Conservation (phyloP, 352 stramenopile species). For the Globisporangium cederbergense region DNA sequence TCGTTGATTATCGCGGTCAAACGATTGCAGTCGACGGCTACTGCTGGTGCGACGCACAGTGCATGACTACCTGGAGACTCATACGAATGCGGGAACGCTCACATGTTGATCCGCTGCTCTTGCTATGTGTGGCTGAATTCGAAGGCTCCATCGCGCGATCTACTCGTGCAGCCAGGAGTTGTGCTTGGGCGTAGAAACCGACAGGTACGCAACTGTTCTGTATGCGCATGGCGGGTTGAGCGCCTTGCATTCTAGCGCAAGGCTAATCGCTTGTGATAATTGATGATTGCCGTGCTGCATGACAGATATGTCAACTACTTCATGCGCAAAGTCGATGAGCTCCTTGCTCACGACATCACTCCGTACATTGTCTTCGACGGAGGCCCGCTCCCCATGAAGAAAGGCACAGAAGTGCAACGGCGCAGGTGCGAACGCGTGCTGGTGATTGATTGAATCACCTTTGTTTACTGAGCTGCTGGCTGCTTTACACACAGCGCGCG, state of each 20-base stretch:
- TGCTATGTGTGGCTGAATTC: not conserved
- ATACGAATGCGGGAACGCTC: too few relatives aligned
- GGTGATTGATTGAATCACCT: too few relatives aligned
- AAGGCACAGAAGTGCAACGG: constrained; percentile 69
- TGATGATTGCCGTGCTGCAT: not conserved
- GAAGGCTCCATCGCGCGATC: constrained; percentile 77
- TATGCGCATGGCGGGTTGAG: too few relatives aligned
- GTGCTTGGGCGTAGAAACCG: constrained; percentile 57
- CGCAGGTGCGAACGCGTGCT: constrained; percentile 31
- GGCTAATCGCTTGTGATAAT: not conserved
- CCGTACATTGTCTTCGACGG: constrained; percentile 83
- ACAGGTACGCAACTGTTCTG: constrained; percentile 41
- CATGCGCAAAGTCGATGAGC: constrained; percentile 45
- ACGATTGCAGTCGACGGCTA: constrained; percentile 82
- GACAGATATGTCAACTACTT: constrained; percentile 78
- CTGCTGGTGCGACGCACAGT: constrained; percentile 50
- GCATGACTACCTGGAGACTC: too few relatives aligned
- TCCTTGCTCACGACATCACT: constrained; percentile 53
- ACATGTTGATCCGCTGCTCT: too few relatives aligned
- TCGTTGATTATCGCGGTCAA: constrained; percentile 50
- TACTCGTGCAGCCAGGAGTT: constrained; percentile 75
- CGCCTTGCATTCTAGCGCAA: too few relatives aligned
- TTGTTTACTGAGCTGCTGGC: not conserved
- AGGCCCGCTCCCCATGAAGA: constrained; percentile 72
- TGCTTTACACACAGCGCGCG: constrained; percentile 30